Conservation (phyloP, 208 protist species). For the Balamuthia mandrillaris region DNA sequence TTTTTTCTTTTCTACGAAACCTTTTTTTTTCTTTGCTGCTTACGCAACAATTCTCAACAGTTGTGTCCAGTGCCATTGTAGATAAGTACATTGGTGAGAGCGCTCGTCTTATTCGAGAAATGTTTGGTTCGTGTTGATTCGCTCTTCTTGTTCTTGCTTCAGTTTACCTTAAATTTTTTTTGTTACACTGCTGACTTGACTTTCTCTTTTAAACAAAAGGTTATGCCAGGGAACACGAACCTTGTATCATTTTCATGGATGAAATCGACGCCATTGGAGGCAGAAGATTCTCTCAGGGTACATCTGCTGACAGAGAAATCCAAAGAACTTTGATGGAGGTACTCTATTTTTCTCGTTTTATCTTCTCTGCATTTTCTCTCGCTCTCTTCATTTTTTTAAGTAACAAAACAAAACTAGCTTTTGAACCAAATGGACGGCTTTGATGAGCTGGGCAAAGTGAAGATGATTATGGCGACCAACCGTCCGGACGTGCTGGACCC, state of each 20-base stretch:
- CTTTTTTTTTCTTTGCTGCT: slow-evolving; percentile 1
- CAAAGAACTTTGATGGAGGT: slow-evolving; percentile 98
- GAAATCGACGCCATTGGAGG: slow-evolving; percentile 99
- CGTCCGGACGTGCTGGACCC: too few relatives aligned
- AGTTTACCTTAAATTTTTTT: not conserved
- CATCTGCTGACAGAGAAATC: slow-evolving; percentile 96
- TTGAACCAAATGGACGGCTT: slow-evolving; percentile 99
- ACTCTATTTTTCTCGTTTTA: not conserved
- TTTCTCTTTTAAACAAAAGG: slow-evolving; percentile 20
- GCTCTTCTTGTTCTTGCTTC: slow-evolving; percentile 2
- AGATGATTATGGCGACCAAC: slow-evolving; percentile 99
- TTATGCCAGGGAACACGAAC: slow-evolving; percentile 92
- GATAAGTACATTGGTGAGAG: slow-evolving; percentile 99
- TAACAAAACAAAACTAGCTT: slow-evolving; percentile 72
- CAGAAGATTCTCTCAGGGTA: slow-evolving; percentile 95
- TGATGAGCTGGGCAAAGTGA: slow-evolving; percentile 94
- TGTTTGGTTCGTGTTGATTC: slow-evolving; percentile 93
- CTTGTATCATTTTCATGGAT: slow-evolving; percentile 99
- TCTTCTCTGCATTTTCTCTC: too few relatives aligned
- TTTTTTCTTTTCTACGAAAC: slow-evolving; percentile 1
- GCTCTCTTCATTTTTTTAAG: too few relatives aligned
- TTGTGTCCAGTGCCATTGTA: slow-evolving; percentile 96
- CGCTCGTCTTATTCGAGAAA: slow-evolving; percentile 96
- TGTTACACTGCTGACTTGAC: too few relatives aligned
- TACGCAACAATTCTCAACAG: slow-evolving; percentile 29